Percentiles rank a stretch among this genome's conserved stretches.
Conservation (phyloP, 2,329 filamentous ascomycete species). For the Teratosphaeria pseudoeucalypti region DNA sequence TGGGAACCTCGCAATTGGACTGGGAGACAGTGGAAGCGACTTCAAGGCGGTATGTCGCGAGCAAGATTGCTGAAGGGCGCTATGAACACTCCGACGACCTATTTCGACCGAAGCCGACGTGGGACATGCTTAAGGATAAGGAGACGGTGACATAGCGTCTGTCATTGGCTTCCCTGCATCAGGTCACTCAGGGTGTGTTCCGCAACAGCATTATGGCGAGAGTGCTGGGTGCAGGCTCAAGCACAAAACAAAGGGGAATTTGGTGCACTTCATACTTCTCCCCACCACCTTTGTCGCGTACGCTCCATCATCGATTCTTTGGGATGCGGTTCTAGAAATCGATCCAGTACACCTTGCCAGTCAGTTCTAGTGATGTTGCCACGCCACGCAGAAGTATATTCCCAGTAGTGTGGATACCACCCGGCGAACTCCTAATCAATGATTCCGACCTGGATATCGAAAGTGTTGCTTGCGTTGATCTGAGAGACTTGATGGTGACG, state of each 20-base stretch:
- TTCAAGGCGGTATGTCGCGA: constrained; percentile 27
- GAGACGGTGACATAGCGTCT: background rate
- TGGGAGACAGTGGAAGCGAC: constrained; percentile 29
- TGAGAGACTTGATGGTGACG: too few species aligned
- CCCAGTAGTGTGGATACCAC: constrained; percentile 41
- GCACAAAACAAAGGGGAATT: background rate
- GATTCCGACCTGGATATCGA: constrained; percentile 28
- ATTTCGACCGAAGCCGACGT: constrained; percentile 19
- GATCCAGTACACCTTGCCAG: constrained; percentile 25
- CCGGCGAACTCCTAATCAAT: constrained; percentile 39
- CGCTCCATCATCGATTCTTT: constrained; percentile 34
- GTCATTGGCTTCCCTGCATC: background rate
- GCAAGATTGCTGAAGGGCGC: constrained; percentile 22
- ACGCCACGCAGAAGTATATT: constrained; percentile 32
- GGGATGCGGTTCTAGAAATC: constrained; percentile 29
- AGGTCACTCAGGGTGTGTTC: background rate
- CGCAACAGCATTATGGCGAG: background rate
- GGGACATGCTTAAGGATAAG: constrained; percentile 8
- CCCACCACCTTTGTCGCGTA: constrained; percentile 30
- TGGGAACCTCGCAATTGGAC: constrained; percentile 29
- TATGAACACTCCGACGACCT: constrained; percentile 10
- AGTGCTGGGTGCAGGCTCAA: too few species aligned
- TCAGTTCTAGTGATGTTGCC: constrained; percentile 32
- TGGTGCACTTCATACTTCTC: constrained; percentile 12
- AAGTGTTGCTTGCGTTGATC: too few species aligned